phyloP scores from a whole-genome alignment of 2,329 filamentous ascomycete species.

The Stemphylium beticola region DNA sequence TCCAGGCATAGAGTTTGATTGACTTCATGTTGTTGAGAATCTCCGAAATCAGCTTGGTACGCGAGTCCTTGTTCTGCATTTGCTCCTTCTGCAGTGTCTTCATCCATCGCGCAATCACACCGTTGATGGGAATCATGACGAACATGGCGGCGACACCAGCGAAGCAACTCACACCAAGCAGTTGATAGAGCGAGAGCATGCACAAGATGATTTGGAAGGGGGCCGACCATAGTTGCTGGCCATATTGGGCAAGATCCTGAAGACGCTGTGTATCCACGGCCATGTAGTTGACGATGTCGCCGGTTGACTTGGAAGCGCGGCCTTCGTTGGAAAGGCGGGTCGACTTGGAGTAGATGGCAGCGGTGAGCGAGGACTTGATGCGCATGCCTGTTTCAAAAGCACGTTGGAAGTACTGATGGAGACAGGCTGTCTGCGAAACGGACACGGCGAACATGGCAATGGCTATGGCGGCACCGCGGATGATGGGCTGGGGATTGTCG shows the following conservation, averaged over 20 bases:
- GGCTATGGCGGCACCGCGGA: slow-evolving; percentile 86
- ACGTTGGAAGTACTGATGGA: slow-evolving; percentile 97
- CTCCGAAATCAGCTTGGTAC: slow-evolving; percentile 92
- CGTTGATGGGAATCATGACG: slow-evolving; percentile 95
- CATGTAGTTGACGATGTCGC: slow-evolving; percentile 99
- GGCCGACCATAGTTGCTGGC: slow-evolving; percentile 93
- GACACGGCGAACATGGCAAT: slow-evolving; percentile 91
- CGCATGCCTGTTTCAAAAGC: slow-evolving; percentile 96
- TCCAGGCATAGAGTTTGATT: slow-evolving; percentile 98
- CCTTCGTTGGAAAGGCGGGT: slow-evolving; percentile 92
- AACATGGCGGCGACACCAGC: slow-evolving; percentile 95
- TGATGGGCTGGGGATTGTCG: slow-evolving; percentile 73
- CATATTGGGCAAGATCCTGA: slow-evolving; percentile 93
- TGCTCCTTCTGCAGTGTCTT: slow-evolving; percentile 93
- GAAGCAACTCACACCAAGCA: slow-evolving; percentile 95
- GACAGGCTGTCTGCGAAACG: slow-evolving; percentile 81
- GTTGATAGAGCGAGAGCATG: slow-evolving; percentile 92
- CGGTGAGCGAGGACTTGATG: slow-evolving; percentile 87
- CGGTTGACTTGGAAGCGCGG: slow-evolving; percentile 84
- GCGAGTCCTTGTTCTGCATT: slow-evolving; percentile 98
- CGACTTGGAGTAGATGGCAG: slow-evolving; percentile 91
- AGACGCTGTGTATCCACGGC: slow-evolving; percentile 95
- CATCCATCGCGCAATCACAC: slow-evolving; percentile 88
- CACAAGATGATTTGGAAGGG: slow-evolving; percentile 96
- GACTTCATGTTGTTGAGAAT: slow-evolving; percentile 99